phyloP scores from a whole-genome alignment of 2,329 filamentous ascomycete species.

The Fusarium nelsonii region DNA sequence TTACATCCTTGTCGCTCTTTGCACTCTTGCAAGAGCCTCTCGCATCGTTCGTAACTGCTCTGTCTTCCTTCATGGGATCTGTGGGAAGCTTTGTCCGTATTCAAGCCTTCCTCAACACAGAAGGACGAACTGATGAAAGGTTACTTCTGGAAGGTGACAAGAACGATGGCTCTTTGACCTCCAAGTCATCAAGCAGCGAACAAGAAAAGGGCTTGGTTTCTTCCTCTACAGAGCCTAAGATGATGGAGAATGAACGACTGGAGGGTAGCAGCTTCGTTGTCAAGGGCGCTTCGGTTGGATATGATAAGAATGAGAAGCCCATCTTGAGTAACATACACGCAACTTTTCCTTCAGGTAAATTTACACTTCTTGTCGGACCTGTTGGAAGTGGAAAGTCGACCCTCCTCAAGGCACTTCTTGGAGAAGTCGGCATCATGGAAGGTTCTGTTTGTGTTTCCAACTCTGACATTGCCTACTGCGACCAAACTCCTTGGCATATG shows the following conservation, averaged over 20 bases:
- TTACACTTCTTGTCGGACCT: slow-evolving; percentile 50
- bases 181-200: background rate
- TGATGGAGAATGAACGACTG: background rate
- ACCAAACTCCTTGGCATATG: slow-evolving; percentile 47
- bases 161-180: background rate
- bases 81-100: slow-evolving; percentile 36
- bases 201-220: background rate
- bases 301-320: slow-evolving; percentile 15
- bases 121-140: slow-evolving; percentile 15
- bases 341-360: slow-evolving; percentile 5
- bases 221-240: background rate
- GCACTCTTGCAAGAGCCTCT: slow-evolving; percentile 27
- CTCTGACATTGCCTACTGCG: slow-evolving; percentile 39
- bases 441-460: slow-evolving; percentile 18
- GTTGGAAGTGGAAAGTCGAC: slow-evolving; percentile 55
- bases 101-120: slow-evolving; percentile 30
- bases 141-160: background rate
- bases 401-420: slow-evolving; percentile 50
- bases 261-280: background rate
- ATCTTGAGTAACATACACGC: slow-evolving; percentile 10
- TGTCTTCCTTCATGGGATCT: slow-evolving; percentile 35
- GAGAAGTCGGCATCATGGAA: slow-evolving; percentile 39
- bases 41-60: slow-evolving; percentile 20
- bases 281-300: slow-evolving; percentile 23
- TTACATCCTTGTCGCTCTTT: slow-evolving; percentile 36